Base-by-base conservation (phyloP, 495 filamentous ascomycete genomes). In the Penicillium roqueforti region DNA sequence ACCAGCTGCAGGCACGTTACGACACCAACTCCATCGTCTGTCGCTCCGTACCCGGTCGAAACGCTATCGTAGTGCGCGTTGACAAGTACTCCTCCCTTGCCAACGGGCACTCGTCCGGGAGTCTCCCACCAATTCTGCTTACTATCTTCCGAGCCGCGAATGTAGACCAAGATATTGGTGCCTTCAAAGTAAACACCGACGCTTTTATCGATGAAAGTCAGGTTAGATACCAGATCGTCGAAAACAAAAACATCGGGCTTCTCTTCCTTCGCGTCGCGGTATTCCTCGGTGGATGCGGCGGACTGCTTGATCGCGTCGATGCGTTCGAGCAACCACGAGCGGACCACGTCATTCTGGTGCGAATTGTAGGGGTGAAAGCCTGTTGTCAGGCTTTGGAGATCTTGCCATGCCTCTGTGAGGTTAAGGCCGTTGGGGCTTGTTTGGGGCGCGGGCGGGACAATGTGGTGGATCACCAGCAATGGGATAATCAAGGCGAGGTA, bases 41-140 rank as follows among this genome's bases (percentile, higher is more conserved):
- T 97, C 25, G 93, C 92, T 38, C 92, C 92, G 60, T 77, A 88
- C 10, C 92, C 93, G 1, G 91, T 92, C 6, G 90, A 89, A 1
- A 97, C 93, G 56, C 89, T 93, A 67, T 98, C 93, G 63, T 93
- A 97, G 62, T 98, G 93, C 5, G 92, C 89, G 64, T 96, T 98
- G 59, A 98, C 88, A 46, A 98, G 79, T 8, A 95, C 87, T 25
- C 89, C 87, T 7, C 88, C 87, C 57, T 82, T 84, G 18, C 81
- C 80, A 45, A 75, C 73, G 32, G 80, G 77, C 40, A 63, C 66
- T 51, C 73, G 68, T 6, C 69, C 68, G 6, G 69, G 64, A 18
- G 69, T 67, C 31, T 67, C 63, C 88, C 83, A 91, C 85, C 83
- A 91, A 11, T 77, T 74, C 6, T 78, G 79, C 2, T 76, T 67